Evolutionary conservation across 495 filamentous ascomycete genomes (phyloP).

Genomic region (Aspergillus ellipticus): DNA sequence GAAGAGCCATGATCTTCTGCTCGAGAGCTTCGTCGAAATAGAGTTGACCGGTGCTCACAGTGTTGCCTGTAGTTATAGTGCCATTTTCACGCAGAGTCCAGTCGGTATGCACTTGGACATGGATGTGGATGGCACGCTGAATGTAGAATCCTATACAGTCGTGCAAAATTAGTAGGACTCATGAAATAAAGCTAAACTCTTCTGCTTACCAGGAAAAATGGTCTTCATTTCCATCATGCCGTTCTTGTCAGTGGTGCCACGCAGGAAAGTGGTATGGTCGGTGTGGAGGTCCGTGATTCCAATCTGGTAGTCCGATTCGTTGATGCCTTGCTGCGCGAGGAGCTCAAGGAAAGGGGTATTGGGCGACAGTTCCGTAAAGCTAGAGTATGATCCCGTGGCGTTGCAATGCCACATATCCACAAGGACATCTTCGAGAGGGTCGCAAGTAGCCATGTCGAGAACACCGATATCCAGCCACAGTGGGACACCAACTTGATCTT

Average conservation of each 20-base stretch:
- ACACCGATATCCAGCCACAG: conserved; percentile 54
- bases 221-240: conserved; percentile 49
- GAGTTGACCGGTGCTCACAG: conserved; percentile 45
- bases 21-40: conserved; percentile 52
- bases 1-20: conserved; percentile 36
- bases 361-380: conserved; percentile 37
- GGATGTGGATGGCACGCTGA: conserved; percentile 30
- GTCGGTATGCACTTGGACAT: conserved; percentile 25
- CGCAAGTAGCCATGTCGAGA: conserved; percentile 50
- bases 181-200: too few species aligned
- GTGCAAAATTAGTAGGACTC: too few species aligned
- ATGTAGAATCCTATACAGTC: conserved; percentile 35
- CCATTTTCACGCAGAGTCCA: conserved; percentile 23
- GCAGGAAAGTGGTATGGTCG: conserved; percentile 40
- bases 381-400: conserved; percentile 45
- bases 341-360: conserved; percentile 21
- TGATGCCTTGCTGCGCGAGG: conserved; percentile 10
- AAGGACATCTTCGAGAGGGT: conserved; percentile 43
- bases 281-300: conserved; percentile 21
- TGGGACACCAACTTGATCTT: conserved; percentile 47
- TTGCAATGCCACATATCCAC: conserved; percentile 57
- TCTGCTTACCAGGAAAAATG: conserved; percentile 50
- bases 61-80: conserved; percentile 17
- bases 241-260: conserved; percentile 45
- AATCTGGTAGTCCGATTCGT: neutral